Evolutionary conservation across 768 basidiomycete genomes (phyloP), one percentile per base, ranked within the genome.

Genomic region (Suillus fuscotomentosus): DNA sequence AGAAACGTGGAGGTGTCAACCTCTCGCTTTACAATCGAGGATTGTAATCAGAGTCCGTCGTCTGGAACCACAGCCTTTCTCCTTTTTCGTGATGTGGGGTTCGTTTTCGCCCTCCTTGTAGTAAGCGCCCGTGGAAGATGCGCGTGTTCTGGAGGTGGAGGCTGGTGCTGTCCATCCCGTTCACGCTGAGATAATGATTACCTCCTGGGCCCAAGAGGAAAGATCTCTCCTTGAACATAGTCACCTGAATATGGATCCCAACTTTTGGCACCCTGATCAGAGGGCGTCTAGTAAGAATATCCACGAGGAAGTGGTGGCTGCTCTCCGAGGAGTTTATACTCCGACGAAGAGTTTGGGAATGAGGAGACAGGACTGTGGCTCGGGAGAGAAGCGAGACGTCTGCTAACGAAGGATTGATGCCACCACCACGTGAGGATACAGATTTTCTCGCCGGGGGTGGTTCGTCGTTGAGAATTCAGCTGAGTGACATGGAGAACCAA

Each of bases 401-500:
- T 47, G 67, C 55, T 45, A 65, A 36, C 0, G 72, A 62, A 36
- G 69, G 38, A 67, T 75, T 71, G 69, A 66, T 41, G 61, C 66
- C 64, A 65, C 72, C 55, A 66, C 68, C 47, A 64, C 67, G 69
- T 39, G 68, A 53, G 63, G 67, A 62, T 24, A 56, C 61, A 42
- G 68, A 56, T 54, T 75, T 72, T 59, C 79, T 69, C 54, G 80
- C 74, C 24, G 80, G 78, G 41, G 80, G 76, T 50, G 88, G 83
- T 68, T 90, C 87, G 78, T 91, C 86, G 78, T 92, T 92, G 78
- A 92, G 86, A 66, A 92, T 92, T 69, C 86, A 83, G 70, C 86
- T 87, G 75, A 92, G 86, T 60, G 91, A 92, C 90, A 92, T 92
- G 76, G 66, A 70, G 51, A 61, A 64, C 38, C 27, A 59, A 64